A percentile compares a stretch with the other conserved stretches of the same genome.
Conservation (phyloP, 2,329 filamentous ascomycete genomes). For the Trichoderma endophyticum region DNA sequence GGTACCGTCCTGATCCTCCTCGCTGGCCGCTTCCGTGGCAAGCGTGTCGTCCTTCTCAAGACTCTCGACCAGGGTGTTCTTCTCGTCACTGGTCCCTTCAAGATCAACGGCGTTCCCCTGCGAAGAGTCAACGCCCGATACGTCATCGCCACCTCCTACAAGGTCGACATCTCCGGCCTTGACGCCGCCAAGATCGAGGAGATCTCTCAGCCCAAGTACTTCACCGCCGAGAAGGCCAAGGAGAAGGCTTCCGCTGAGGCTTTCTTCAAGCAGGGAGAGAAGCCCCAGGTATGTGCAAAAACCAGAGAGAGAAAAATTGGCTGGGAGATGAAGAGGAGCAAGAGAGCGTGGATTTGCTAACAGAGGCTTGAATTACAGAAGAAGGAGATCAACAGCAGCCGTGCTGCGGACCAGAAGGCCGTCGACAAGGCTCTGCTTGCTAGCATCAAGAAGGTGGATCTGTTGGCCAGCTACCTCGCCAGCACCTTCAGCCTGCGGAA, state of each 20-base stretch:
- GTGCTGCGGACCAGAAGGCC: slow-evolving; percentile 96
- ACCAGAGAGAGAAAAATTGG: neutral
- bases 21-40: slow-evolving; percentile 98
- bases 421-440: slow-evolving; percentile 94
- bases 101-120: slow-evolving; percentile 99
- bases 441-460: slow-evolving; percentile 97
- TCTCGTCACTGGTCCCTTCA: slow-evolving; percentile 99
- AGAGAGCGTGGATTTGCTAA: slow-evolving; percentile 24
- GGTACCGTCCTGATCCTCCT: slow-evolving; percentile 98
- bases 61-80: slow-evolving; percentile 95
- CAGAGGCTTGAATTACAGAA: slow-evolving; percentile 59
- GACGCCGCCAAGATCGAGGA: slow-evolving; percentile 88
- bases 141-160: slow-evolving; percentile 86
- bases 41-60: slow-evolving; percentile 99
- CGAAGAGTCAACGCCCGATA: slow-evolving; percentile 91
- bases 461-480: slow-evolving; percentile 89
- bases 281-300: slow-evolving; percentile 75
- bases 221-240: slow-evolving; percentile 89
- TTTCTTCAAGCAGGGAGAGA: slow-evolving; percentile 99
- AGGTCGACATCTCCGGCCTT: slow-evolving; percentile 79
- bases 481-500: slow-evolving; percentile 98
- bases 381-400: slow-evolving; percentile 90
- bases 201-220: slow-evolving; percentile 78
- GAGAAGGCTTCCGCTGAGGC: slow-evolving; percentile 97
- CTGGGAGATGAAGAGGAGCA: neutral